Evolutionary conservation across 2,329 filamentous ascomycete species (phyloP), one percentile per base, ranked within the genome.

Genomic region (Zasmidium angulare): DNA sequence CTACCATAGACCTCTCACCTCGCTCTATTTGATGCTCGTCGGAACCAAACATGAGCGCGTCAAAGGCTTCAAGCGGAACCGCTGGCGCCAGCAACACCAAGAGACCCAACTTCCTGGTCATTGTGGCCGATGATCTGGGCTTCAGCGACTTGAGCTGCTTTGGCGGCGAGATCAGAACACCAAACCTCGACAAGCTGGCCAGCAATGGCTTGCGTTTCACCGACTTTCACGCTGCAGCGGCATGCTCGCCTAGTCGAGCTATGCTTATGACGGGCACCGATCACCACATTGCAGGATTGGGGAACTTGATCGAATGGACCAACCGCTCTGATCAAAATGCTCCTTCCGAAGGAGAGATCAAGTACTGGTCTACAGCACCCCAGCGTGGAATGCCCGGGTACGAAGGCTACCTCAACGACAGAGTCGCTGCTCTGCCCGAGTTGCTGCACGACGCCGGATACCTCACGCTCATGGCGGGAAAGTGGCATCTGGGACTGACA

Each of bases 181-280:
- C 84, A 0, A 82, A 84, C 66, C 76, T 87, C 40, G 82, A 86
- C 71, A 80, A 79, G 60, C 69, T 77, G n/a, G 72, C 74, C 22
- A 63, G 65, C 58, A 74, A 74, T 70, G 74, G 84, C 26, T 72
- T 88, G 20, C 81, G 84, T 3, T 85, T 87, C 67, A 87, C 84
- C 0, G 83, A 87, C 65, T 88, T 86, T 71, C 86, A 88, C 67
- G 82, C 85, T 1, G 85, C 86, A 0, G 82, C 85, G 1, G 85
- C 86, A 53, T 88, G 85, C 72, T 87, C 84, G 52, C 86, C 86
- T 1, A 85, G 84, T 2, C 77, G 85, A 40, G 83, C 85, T 19
- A 88, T 88, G 86, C 80, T 88, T 64, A 83, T 88, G 79, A 86
- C 84, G 0, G 85, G 85, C 2, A 87, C 85, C 0, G 84, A 86